Conservation (phyloP, 2,329 filamentous ascomycete species). For the Colletotrichum brevisporum region DNA sequence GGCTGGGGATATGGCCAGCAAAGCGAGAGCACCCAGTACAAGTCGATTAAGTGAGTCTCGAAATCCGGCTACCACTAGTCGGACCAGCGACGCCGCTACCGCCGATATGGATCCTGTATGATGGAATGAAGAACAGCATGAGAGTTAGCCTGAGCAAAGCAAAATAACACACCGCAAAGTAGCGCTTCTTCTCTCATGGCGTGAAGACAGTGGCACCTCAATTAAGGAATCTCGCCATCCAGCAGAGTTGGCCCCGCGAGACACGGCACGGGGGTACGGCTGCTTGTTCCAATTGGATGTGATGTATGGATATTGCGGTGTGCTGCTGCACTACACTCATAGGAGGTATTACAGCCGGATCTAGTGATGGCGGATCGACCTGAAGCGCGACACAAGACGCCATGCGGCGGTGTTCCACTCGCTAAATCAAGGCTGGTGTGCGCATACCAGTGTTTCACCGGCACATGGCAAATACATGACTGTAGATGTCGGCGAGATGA, state of each 20-base stretch:
- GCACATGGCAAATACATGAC: constrained; percentile 1
- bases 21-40: neutral
- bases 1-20: neutral
- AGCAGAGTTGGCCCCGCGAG: constrained; percentile 28
- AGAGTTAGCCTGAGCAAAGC: constrained; percentile 36
- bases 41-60: constrained; percentile 6
- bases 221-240: constrained; percentile 26
- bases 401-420: neutral
- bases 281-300: constrained; percentile 11
- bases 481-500: neutral
- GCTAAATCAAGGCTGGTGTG: neutral
- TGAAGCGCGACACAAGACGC: no score
- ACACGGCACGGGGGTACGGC: constrained; percentile 38
- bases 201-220: constrained; percentile 16
- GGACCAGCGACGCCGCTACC: constrained; percentile 21
- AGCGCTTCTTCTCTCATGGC: constrained; percentile 11
- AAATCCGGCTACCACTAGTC: constrained; percentile 21
- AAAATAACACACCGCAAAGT: constrained; percentile 32
- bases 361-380: no score
- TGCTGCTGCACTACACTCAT: neutral
- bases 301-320: neutral
- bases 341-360: no score
- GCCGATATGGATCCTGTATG: constrained; percentile 3
- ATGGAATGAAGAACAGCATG: neutral
- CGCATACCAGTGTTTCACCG: neutral